Conservation (phyloP, 2,329 filamentous ascomycete genomes). For the Colletotrichum nymphaeae region DNA sequence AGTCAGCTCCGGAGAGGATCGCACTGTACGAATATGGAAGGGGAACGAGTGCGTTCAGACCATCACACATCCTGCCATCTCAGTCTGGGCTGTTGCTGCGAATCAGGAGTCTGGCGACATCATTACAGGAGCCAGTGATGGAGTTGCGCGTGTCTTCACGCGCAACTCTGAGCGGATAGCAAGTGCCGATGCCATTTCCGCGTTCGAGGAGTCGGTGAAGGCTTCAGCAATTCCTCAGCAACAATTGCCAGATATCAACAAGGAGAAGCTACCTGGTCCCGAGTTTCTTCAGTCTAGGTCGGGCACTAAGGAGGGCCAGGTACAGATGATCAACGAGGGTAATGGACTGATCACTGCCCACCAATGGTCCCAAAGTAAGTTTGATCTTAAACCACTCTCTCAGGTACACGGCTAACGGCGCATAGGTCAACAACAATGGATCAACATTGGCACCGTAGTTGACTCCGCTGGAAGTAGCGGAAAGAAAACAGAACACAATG, state of each 20-base stretch:
- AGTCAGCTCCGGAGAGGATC: constrained; percentile 91
- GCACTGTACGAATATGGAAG: constrained; percentile 92
- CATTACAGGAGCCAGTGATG: constrained; percentile 92
- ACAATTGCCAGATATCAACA: constrained; percentile 85
- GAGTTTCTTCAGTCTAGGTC: constrained; percentile 85
- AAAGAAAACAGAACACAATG: constrained; percentile 79
- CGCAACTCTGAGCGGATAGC: constrained; percentile 77
- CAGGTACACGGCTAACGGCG: constrained; percentile 36
- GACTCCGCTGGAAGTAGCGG: constrained; percentile 87
- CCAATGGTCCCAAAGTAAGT: constrained; percentile 77
- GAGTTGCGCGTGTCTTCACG: constrained; percentile 86
- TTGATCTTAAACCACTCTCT: constrained; percentile 9
- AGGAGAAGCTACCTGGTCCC: constrained; percentile 88
- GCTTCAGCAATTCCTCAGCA: constrained; percentile 89
- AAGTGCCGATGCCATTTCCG: constrained; percentile 72
- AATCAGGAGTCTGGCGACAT: constrained; percentile 89
- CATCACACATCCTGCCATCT: constrained; percentile 96
- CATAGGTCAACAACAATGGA: constrained; percentile 76
- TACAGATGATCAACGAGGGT: constrained; percentile 87
- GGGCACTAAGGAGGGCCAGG: constrained; percentile 96
- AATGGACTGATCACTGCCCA: constrained; percentile 88
- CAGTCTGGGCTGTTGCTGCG: constrained; percentile 92
- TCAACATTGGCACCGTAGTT: constrained; percentile 93
- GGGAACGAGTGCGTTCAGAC: constrained; percentile 88
- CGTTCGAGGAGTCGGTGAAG: constrained; percentile 86